phyloP scores from a whole-genome alignment of 257 asterid species.

The Gentiana macrophylla region DNA sequence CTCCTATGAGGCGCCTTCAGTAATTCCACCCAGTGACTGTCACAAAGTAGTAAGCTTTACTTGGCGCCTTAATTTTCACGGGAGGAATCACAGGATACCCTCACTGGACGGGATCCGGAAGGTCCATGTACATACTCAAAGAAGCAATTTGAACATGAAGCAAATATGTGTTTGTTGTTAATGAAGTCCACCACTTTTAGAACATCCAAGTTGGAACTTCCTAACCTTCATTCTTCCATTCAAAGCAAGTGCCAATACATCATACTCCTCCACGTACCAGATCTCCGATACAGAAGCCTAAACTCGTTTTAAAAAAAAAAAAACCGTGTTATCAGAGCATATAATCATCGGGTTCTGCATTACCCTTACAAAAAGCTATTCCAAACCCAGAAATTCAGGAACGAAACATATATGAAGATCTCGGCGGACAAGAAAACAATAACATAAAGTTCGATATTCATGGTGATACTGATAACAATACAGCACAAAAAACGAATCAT shows the following conservation, averaged over 20 bases:
- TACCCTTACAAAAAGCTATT: too few species aligned
- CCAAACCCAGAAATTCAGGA: too few species aligned
- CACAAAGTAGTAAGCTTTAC: too few species aligned
- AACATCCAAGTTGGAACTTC: slow-evolving; percentile 45
- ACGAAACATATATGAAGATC: neutral
- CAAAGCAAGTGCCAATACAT: slow-evolving; percentile 76
- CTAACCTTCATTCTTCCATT: slow-evolving; percentile 63
- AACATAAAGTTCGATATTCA: neutral
- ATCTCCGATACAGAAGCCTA: slow-evolving; percentile 80
- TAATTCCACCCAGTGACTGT: too few species aligned
- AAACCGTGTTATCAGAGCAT: neutral
- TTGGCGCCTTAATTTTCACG: too few species aligned
- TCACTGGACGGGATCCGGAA: neutral
- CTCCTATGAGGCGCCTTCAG: too few species aligned
- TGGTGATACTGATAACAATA: neutral
- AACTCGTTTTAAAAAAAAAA: neutral
- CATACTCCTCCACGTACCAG: slow-evolving; percentile 93
- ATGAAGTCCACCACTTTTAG: slow-evolving; percentile 17
- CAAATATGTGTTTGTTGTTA: neutral
- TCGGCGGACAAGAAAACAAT: too few species aligned
- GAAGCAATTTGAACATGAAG: too few species aligned
- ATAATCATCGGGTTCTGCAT: too few species aligned
- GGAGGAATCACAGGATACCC: too few species aligned
- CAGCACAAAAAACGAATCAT: neutral
- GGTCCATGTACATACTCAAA: neutral